Base-by-base conservation (phyloP, 176 grass and related monocot genomes). In the Carex myosuroides region DNA sequence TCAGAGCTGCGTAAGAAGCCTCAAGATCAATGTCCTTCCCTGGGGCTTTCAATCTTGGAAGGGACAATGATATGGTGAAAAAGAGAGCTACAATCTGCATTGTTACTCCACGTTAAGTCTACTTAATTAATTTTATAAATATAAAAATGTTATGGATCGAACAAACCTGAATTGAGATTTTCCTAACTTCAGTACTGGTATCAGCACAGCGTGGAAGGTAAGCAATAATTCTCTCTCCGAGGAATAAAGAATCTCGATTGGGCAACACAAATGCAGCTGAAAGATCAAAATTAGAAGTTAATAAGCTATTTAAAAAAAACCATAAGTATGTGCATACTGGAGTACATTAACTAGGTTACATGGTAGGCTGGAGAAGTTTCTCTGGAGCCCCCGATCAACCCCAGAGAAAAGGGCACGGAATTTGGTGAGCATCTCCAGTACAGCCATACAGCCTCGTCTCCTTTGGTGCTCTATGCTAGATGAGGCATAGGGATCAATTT, bases 181-280 rank as follows among this genome's bases (percentile, higher is more conserved):
- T 94, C 82, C 88, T 91, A 83, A 98, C 91, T 88, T 94, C 91
- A 84, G 70, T 66, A 33, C 84, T 90, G 79, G 87, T 89, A 93
- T 98, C 95, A 55, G 92, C 89, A 67, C 95, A 98, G 79, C 92
- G 90, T 60, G 95, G 95, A 88, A 98, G 89, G 72, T 98, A 98
- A 22, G 89, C 83, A 82, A 98, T 94, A 81, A 89, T 88, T 78
- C 95, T 98, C 88, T 98, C 95, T 73, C 95, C 95, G 79, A 98
- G 84, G 86, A 89, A 89, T 67, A 98, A 87, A 58, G 87, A 93
- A 89, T 98, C 92, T 76, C 95, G 89, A 70, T 88, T 94, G 78
- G 95, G 95, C 84, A 94, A 94, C 46, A 98, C 91, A 86, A 98
- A 98, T 65, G 92, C 90, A 90, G 95, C 95, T 98, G 95, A 69